Conservation (phyloP, 352 stramenopile species). For the Phytopythium ostracodes region DNA sequence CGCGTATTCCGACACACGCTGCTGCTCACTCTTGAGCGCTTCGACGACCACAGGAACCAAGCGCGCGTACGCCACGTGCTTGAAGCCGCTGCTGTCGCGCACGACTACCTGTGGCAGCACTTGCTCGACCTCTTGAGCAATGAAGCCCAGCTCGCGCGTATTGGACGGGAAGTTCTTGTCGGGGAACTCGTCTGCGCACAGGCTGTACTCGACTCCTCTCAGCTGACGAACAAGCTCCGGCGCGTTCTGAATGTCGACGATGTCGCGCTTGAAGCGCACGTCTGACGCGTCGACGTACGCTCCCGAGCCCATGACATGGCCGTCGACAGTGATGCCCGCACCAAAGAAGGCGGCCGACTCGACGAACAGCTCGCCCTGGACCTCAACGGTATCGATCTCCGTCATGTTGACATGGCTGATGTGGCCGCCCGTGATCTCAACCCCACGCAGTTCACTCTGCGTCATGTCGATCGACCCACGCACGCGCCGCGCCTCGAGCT, state of each 20-base stretch:
- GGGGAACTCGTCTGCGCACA: slow-evolving; percentile 36
- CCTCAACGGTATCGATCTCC: slow-evolving; percentile 57
- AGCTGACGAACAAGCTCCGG: slow-evolving; percentile 46
- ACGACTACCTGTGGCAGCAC: slow-evolving; percentile 79
- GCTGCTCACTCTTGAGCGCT: slow-evolving; percentile 51
- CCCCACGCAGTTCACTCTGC: slow-evolving; percentile 55
- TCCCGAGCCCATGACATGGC: slow-evolving; percentile 87
- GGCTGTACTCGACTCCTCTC: slow-evolving; percentile 68
- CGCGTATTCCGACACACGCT: slow-evolving; percentile 2
- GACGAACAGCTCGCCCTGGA: slow-evolving; percentile 81
- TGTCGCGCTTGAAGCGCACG: slow-evolving; percentile 78
- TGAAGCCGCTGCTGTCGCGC: slow-evolving; percentile 65
- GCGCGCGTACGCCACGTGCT: slow-evolving; percentile 86
- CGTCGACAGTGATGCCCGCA: slow-evolving; percentile 78
- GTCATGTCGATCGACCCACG: slow-evolving; percentile 77
- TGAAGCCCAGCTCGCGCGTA: slow-evolving; percentile 72
- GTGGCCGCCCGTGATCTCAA: slow-evolving; percentile 72
- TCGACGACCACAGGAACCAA: slow-evolving; percentile 80
- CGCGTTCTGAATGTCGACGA: slow-evolving; percentile 43
- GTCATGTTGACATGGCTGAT: slow-evolving; percentile 81
- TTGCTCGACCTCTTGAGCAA: slow-evolving; percentile 86
- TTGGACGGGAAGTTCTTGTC: slow-evolving; percentile 30
- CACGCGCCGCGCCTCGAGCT: slow-evolving; percentile 44
- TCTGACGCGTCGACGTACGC: slow-evolving; percentile 91
- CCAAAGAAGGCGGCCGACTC: slow-evolving; percentile 81